Percentiles rank a stretch among this genome's conserved stretches.
Conservation (phyloP, 148 eudicot species). For the Rhododendron mucronatum region DNA sequence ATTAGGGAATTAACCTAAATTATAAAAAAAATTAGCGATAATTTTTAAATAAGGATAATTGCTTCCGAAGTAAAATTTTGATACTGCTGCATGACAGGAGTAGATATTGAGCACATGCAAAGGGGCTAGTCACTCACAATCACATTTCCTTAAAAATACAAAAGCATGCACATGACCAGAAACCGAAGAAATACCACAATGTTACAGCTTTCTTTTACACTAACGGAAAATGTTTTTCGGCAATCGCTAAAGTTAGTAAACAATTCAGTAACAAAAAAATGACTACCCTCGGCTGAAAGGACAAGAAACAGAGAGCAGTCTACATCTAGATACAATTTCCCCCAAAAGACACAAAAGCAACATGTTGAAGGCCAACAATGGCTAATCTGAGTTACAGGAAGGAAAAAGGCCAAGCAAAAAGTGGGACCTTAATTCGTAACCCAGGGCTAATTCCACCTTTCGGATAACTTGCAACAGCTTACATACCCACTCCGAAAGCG, state of each 20-base stretch:
- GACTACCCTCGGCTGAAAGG: neutral
- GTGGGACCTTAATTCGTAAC: neutral
- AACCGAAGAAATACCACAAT: neutral
- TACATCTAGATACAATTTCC: neutral
- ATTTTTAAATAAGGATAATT: too few species aligned
- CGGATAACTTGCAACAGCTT: neutral
- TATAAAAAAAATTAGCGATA: too few species aligned
- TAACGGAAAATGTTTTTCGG: neutral
- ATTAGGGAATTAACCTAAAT: too few species aligned
- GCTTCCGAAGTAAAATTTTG: too few species aligned
- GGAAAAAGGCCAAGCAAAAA: neutral
- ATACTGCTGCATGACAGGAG: too few species aligned
- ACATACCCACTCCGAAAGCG: constrained; percentile 46
- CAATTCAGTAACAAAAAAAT: neutral
- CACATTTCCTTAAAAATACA: too few species aligned
- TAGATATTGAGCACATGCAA: too few species aligned
- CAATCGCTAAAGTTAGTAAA: neutral
- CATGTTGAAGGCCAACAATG: constrained; percentile 3
- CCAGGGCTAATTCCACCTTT: neutral
- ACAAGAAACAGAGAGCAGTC: neutral
- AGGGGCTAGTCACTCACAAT: too few species aligned
- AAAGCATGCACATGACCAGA: neutral
- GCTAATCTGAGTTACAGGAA: neutral
- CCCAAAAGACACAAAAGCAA: neutral
- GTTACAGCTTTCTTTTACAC: neutral